Evolutionary conservation across 192 early-diverging fungal species (phyloP).

Genomic region (Pilaira anomala): DNA sequence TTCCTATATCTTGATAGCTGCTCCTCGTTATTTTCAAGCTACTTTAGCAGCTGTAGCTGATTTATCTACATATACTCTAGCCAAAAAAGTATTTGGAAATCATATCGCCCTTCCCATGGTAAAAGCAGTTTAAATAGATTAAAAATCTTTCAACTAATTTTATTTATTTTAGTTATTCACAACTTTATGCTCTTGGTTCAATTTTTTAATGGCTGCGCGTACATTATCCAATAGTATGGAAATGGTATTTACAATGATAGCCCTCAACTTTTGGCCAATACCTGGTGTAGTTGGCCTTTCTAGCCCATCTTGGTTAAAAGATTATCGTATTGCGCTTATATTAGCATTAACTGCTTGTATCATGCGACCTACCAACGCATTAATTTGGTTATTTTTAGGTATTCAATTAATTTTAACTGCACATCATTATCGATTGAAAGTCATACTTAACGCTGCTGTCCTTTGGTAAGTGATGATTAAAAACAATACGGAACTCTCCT

Average conservation of each 20-base stretch:
- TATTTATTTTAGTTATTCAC: slow-evolving; percentile 43
- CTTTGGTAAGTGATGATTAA: slow-evolving; percentile 49
- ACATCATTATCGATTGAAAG: slow-evolving; percentile 12
- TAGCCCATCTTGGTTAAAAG: slow-evolving; percentile 7
- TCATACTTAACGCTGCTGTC: slow-evolving; percentile 31
- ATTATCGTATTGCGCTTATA: slow-evolving; percentile 45
- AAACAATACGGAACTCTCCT: no score
- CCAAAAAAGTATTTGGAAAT: slow-evolving; percentile 34
- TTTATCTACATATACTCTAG: slow-evolving; percentile 70
- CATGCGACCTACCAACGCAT: slow-evolving; percentile 83
- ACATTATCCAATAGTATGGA: slow-evolving; percentile 70
- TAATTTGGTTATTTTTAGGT: slow-evolving; percentile 83
- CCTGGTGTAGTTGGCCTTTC: slow-evolving; percentile 9
- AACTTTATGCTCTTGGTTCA: slow-evolving; percentile 56
- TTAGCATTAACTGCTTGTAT: slow-evolving; percentile 82
- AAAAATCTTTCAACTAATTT: not conserved
- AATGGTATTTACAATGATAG: slow-evolving; percentile 66
- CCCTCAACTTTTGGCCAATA: slow-evolving; percentile 88
- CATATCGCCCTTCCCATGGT: slow-evolving; percentile 31
- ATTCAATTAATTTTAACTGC: slow-evolving; percentile 45
- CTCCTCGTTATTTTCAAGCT: slow-evolving; percentile 74
- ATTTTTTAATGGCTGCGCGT: slow-evolving; percentile 51
- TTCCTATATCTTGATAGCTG: slow-evolving; percentile 66
- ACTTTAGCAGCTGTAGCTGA: slow-evolving; percentile 71
- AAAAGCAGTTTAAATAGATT: not conserved